Evolutionary conservation across 306 rosid species (phyloP).

Genomic region (Psophocarpus tetragonolobus): DNA sequence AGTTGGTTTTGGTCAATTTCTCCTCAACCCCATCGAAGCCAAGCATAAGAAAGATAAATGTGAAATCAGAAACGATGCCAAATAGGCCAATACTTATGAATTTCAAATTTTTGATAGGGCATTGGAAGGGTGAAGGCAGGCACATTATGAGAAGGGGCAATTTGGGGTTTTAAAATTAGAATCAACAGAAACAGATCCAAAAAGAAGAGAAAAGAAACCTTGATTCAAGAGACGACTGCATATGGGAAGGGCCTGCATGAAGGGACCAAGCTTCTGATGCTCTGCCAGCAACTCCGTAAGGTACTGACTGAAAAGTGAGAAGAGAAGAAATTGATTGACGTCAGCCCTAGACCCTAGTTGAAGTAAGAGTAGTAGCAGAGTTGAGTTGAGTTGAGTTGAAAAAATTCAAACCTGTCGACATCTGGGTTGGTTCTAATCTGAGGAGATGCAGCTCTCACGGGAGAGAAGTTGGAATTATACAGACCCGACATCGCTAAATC

Average conservation of each 20-base stretch:
- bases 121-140: no score
- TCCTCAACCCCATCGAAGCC: neutral
- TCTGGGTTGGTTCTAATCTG: slow-evolving; percentile 84
- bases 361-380: no score
- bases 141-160: neutral
- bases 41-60: neutral
- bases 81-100: no score
- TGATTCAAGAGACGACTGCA: slow-evolving; percentile 92
- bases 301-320: slow-evolving; percentile 83
- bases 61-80: neutral
- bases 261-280: slow-evolving; percentile 95
- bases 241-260: slow-evolving; percentile 84
- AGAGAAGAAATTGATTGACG: neutral
- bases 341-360: neutral
- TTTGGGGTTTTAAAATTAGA: neutral
- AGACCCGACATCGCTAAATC: slow-evolving; percentile 70
- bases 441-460: slow-evolving; percentile 95
- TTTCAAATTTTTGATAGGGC: no score
- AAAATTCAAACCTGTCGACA: slow-evolving; percentile 90
- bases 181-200: neutral
- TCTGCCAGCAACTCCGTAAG: slow-evolving; percentile 86
- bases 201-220: slow-evolving; percentile 46
- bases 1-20: neutral
- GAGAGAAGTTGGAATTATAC: slow-evolving; percentile 91
- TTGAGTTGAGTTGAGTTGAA: no score